Base-by-base conservation (phyloP, 2,329 filamentous ascomycete genomes). In the Botryotinia convoluta region DNA sequence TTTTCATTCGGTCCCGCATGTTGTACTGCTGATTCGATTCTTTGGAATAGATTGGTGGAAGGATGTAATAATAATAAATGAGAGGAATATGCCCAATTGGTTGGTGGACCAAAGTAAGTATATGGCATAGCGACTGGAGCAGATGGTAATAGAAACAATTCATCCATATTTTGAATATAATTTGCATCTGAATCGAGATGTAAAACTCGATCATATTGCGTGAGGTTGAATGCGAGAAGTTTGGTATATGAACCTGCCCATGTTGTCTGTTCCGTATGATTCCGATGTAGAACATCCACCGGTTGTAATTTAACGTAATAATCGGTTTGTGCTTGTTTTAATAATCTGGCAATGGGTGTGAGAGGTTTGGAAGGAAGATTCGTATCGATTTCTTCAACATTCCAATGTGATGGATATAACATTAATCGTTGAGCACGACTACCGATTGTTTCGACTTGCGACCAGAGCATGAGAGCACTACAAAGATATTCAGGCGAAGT, bases 221-320 rank as follows among this genome's bases (percentile, higher is more conserved):
- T 79, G 67, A 80, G 77, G 45, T 79, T 79, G 74, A 80, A 80
- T 16, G 78, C 76, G 39, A 80, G 72, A 8, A 80, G 74, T 62
- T 79, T 80, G 45, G 76, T 78, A 71, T 75, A 78, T 5, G 76
- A 77, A 69, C 76, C 76, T 29, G 76, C 71, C 79, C 79, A 80
- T 42, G 67, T 78, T n/a, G 64, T 51, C 71, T 76, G 51, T 10
- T 69, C 54, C 1, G 74, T 72, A 26, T 71, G 48, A 68, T 78
- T 76, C 22, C 74, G 67, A 44, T 77, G 72, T 12, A 80, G 67
- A 12, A 75, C 75, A 3, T 77, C 75, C 29, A 79, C 71, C 10
- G 79, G 78, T 57, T 76, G 75, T 26, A 80, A 73, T 8, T 74
- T 76, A 16, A 77, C 78, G 37, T 68, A 77, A 60, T 79, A 80